phyloP scores from a whole-genome alignment of 805 yeast genomes.

The Pachysolen tannophilus region DNA sequence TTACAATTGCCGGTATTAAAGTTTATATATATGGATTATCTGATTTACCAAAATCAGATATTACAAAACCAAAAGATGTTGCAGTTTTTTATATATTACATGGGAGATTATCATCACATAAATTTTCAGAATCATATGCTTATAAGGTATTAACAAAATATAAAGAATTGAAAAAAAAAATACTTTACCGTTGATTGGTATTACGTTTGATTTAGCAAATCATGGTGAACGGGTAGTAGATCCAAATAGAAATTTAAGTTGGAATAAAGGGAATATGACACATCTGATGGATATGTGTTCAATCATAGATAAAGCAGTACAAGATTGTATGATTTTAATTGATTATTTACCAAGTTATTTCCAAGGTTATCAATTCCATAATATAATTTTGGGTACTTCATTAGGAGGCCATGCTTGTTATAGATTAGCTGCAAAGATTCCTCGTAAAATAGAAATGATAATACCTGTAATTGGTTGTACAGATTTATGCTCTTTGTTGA shows the following conservation, averaged over 20 bases:
- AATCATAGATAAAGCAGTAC: constrained; percentile 36
- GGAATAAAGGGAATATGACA: constrained; percentile 39
- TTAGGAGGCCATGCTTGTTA: constrained; percentile 53
- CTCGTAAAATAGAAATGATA: constrained; percentile 28
- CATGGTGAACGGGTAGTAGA: constrained; percentile 43
- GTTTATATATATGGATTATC: constrained; percentile 35
- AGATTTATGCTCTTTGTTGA: constrained; percentile 35
- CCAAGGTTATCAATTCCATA: constrained; percentile 20
- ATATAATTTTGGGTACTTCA: constrained; percentile 41
- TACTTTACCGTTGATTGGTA: constrained; percentile 28
- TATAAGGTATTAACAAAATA: constrained; percentile 24
- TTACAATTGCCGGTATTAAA: constrained; percentile 37
- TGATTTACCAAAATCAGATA: constrained; percentile 17
- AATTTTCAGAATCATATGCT: constrained; percentile 32
- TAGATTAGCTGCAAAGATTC: constrained; percentile 31
- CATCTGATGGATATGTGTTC: constrained; percentile 46
- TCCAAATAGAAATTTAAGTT: constrained; percentile 26
- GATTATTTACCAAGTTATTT: constrained; percentile 32
- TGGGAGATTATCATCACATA: constrained; percentile 33
- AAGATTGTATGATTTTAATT: constrained; percentile 35
- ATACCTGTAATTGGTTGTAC: constrained; percentile 46
- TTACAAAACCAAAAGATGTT: constrained; percentile 14
- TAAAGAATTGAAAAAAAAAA: constrained; percentile 12
- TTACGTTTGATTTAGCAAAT: constrained; percentile 45
- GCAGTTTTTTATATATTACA: constrained; percentile 39